phyloP scores from a whole-genome alignment of 108 stramenopile species.

The Fragilariopsis cylindrus region DNA sequence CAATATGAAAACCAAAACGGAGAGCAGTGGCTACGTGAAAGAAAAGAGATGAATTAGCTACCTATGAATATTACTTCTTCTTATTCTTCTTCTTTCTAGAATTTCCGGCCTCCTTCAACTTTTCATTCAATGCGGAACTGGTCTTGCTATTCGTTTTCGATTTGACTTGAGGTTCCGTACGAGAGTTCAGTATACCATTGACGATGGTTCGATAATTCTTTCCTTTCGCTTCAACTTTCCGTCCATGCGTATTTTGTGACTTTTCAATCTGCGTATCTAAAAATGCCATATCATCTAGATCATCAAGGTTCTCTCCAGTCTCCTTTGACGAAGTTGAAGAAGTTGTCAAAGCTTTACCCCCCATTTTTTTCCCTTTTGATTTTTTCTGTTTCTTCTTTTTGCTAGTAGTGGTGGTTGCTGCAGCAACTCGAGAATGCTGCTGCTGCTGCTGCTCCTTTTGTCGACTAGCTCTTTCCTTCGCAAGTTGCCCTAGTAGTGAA shows the following conservation, averaged over 20 bases:
- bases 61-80: background rate
- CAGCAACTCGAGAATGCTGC: background rate
- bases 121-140: slow-evolving; percentile 50
- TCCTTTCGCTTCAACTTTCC: slow-evolving; percentile 65
- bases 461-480: slow-evolving; percentile 59
- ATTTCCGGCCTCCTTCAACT: slow-evolving; percentile 66
- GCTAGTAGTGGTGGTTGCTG: background rate
- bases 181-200: slow-evolving; percentile 74
- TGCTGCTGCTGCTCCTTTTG: slow-evolving; percentile 19
- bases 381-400: slow-evolving; percentile 32
- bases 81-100: slow-evolving; percentile 51
- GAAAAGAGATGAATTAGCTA: no score
- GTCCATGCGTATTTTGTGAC: slow-evolving; percentile 79
- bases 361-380: slow-evolving; percentile 37
- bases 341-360: slow-evolving; percentile 12
- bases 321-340: slow-evolving; percentile 9
- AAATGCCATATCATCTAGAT: slow-evolving; percentile 87
- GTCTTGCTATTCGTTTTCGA: slow-evolving; percentile 49
- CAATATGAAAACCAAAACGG: no score
- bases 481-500: slow-evolving; percentile 53
- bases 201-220: slow-evolving; percentile 66
- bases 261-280: slow-evolving; percentile 78
- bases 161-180: slow-evolving; percentile 42
- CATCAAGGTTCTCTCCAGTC: slow-evolving; percentile 39
- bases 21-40: no score